Base-by-base conservation (phyloP, 2,329 filamentous ascomycete genomes). In the Penicillium psychrosexuale region DNA sequence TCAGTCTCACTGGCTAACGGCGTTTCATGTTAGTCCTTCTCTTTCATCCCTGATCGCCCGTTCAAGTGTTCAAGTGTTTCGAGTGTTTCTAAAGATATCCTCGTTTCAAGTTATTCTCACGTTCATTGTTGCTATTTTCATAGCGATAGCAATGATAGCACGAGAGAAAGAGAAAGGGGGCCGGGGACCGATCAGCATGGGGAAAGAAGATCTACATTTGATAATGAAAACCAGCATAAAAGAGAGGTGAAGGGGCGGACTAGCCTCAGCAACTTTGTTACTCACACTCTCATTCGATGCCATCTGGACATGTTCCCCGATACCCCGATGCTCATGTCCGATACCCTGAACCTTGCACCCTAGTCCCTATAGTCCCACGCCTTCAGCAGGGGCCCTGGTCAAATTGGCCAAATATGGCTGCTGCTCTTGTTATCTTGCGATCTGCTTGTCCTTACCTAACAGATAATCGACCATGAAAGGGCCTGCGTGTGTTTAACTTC, bases 51-150 rank as follows among this genome's bases (percentile, higher is more conserved):
- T 51, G 45, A 56, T 58, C 12, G 6, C 46, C 47, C 2, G 19
- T 19, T 2, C 19, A 19, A 19, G 2, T 11, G 12, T 22, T 43
- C 11, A 13, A 13, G 37, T 34, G 37, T 49, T 49, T 42, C 36
- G 22, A 17, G 19, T 42, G 47, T 34, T 53, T 48, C 60, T 58
- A 60, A 58, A 55, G 48, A 60, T 61, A 60, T 50, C 40, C 9
- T 46, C 39, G 45, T 60, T 56, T 55, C 54, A 57, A 22, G 8
- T 27, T 28, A 31, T 48, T 53, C 19, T 51, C 22, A 8, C 24
- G 13, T 43, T 52, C 42, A 51, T 59, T 53, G 43, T 47, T 36
- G 33, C 50, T 44, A 53, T 56, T 48, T 39, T 56, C 12, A 19
- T 48, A 17, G 8, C 30, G 15, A 30, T 12, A 40, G 13, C 17